Conservation (phyloP, 1,284 basidiomycete genomes). For the Papiliotrema laurentii region DNA sequence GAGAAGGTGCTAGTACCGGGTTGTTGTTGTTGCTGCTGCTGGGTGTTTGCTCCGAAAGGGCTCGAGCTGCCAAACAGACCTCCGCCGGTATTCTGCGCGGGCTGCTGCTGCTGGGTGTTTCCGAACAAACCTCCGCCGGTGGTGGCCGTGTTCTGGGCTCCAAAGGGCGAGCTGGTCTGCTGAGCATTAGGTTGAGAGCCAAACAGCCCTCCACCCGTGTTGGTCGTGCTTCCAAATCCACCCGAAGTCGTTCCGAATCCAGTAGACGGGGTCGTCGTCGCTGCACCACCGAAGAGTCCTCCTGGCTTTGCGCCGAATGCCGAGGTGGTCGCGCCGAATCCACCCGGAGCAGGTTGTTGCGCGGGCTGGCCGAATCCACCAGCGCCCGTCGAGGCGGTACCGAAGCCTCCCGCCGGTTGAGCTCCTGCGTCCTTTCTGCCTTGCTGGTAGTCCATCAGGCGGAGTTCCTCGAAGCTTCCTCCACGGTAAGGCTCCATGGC, state of each 20-base stretch:
- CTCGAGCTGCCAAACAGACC: conserved; percentile 5
- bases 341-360: background rate
- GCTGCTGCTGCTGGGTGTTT: conserved; percentile 22
- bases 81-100: conserved; percentile 18
- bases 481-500: conserved; percentile 42
- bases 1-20: conserved; percentile 46
- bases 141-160: conserved; percentile 28
- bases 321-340: conserved; percentile 45
- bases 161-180: conserved; percentile 28
- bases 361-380: conserved; percentile 42
- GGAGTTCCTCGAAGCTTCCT: conserved; percentile 46
- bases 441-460: conserved; percentile 54
- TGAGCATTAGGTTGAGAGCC: conserved; percentile 46
- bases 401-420: conserved; percentile 19
- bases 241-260: conserved; percentile 38
- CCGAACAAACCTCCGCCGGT: conserved; percentile 29
- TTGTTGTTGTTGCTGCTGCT: conserved; percentile 10
- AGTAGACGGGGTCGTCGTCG: conserved; percentile 22
- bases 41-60: conserved; percentile 1
- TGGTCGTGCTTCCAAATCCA: conserved; percentile 49
- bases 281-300: conserved; percentile 45
- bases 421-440: conserved; percentile 53
- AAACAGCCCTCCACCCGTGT: conserved; percentile 37
- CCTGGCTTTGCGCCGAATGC: too few relatives aligned
- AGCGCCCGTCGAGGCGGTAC: conserved; percentile 27